Percentiles rank a stretch among this genome's conserved stretches.
phyloP scores from a whole-genome alignment of 2,329 filamentous ascomycete species.

The Alternaria arborescens region DNA sequence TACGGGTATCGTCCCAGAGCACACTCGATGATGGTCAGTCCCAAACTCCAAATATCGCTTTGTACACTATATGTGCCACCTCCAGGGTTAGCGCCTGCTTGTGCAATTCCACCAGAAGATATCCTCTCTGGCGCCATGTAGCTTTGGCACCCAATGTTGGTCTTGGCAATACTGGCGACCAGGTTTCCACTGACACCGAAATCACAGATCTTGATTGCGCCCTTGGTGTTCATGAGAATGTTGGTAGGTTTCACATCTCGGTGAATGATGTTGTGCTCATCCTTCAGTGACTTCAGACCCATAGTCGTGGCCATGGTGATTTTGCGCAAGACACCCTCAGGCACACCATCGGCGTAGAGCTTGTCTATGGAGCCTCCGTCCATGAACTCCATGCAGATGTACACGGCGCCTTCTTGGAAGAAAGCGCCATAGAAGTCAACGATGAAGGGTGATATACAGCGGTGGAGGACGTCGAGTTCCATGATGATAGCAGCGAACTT shows the following conservation, averaged over 20 bases:
- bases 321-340: slow-evolving; percentile 86
- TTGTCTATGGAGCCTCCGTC: slow-evolving; percentile 98
- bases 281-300: slow-evolving; percentile 91
- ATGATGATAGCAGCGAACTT: slow-evolving; percentile 98
- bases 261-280: slow-evolving; percentile 99
- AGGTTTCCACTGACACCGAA: slow-evolving; percentile 97
- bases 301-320: slow-evolving; percentile 89
- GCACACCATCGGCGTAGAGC: slow-evolving; percentile 87
- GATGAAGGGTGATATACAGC: slow-evolving; percentile 93
- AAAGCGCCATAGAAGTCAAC: slow-evolving; percentile 99
- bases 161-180: slow-evolving; percentile 96
- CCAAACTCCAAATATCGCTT: slow-evolving; percentile 97
- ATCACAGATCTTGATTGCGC: slow-evolving; percentile 97
- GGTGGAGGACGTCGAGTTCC: slow-evolving; percentile 94
- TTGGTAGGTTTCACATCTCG: slow-evolving; percentile 99
- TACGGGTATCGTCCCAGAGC: slow-evolving; percentile 95
- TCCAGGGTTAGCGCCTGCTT: slow-evolving; percentile 70
- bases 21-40: slow-evolving; percentile 94
- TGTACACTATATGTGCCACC: slow-evolving; percentile 96
- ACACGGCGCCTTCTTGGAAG: slow-evolving; percentile 98
- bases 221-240: slow-evolving; percentile 87
- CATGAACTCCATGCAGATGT: slow-evolving; percentile 99
- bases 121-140: slow-evolving; percentile 99
- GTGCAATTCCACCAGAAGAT: slow-evolving; percentile 81
- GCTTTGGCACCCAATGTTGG: slow-evolving; percentile 98